phyloP scores from a whole-genome alignment of 31 red algal genomes.

The Asparagopsis taxiformis region DNA sequence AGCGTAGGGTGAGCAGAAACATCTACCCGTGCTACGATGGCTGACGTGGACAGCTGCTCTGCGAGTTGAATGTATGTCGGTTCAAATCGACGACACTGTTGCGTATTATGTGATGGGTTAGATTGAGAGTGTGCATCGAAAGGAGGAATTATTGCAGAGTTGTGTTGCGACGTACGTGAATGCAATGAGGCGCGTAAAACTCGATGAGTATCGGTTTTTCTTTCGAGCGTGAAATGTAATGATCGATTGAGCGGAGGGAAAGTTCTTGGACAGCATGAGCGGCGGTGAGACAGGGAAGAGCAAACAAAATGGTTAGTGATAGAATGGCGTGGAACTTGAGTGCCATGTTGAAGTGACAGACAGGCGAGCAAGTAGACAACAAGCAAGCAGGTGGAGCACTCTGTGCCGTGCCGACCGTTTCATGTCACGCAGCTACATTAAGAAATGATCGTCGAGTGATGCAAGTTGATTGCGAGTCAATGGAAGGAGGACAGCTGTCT shows the following conservation, averaged over 20 bases:
- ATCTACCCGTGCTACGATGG: slow-evolving; percentile 25
- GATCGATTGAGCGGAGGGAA: slow-evolving; percentile 8
- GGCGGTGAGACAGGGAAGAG: neutral
- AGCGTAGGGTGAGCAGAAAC: slow-evolving; percentile 3
- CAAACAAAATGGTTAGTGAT: no score
- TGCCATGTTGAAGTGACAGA: no score
- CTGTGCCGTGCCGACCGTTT: no score
- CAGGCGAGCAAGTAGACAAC: no score
- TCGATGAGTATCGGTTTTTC: slow-evolving; percentile 32
- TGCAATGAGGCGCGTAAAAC: slow-evolving; percentile 39
- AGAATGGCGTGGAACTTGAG: no score
- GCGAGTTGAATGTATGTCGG: slow-evolving; percentile 18
- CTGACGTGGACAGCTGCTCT: neutral
- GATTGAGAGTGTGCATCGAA: neutral
- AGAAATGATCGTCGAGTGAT: no score
- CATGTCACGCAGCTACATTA: no score
- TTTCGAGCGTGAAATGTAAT: slow-evolving; percentile 5
- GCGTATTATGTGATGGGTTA: neutral
- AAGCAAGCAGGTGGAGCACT: no score
- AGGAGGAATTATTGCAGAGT: neutral
- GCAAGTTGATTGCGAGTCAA: no score
- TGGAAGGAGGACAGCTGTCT: no score
- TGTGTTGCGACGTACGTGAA: slow-evolving; percentile 24
- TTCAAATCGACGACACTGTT: slow-evolving; percentile 15
- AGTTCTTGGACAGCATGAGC: slow-evolving; percentile 11